Evolutionary conservation across 2,329 filamentous ascomycete species (phyloP), one percentile per base, ranked within the genome.

Genomic region (Apiospora aurea): DNA sequence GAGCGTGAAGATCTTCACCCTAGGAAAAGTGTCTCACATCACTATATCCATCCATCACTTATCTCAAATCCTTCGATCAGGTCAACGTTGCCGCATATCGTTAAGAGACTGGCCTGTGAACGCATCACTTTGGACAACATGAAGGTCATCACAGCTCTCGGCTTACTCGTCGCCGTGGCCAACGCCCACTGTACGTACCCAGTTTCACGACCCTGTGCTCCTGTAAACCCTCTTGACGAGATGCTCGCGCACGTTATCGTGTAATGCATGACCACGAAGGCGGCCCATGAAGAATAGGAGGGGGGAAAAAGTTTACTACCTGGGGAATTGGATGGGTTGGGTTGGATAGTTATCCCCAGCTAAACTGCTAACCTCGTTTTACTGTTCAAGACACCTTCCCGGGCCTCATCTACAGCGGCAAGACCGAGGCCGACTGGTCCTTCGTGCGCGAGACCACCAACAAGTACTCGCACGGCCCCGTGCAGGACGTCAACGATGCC

Each of bases 391-490:
- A 68, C 67, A 46, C 41, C 43, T 46, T 46, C 67, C 41, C 38
- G 14, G 26, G 67, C 46, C 66, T 68, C 43, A 44, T 68, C 66
- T 68, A 68, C 57, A 38, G n/a, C 18, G 57, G 57, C 57, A 68
- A 49, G 34, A 68, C 46, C 16, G 24, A 49, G 7, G 43, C 24
- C 24, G 41, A 49, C 41, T 46, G 41, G 66, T 5, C 24, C 14
- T 68, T 38, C 43, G 66, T 68, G 24, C 66, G 66, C 43, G 43
- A 34, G 66, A 68, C 66, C 24, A 49, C 66, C 41, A 68, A 68
- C 66, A 46, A 68, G 66, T 46, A 34, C 43, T 38, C 66, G 43
- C 66, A 34, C 41, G 66, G 46, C 43, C 41, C 66, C 24, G 66
- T 68, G 8, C 6, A 68, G 14, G 14, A 49, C 66, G 43, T 68